phyloP scores from a whole-genome alignment of 2,329 filamentous ascomycete species.

The Mariannaea sp. region DNA sequence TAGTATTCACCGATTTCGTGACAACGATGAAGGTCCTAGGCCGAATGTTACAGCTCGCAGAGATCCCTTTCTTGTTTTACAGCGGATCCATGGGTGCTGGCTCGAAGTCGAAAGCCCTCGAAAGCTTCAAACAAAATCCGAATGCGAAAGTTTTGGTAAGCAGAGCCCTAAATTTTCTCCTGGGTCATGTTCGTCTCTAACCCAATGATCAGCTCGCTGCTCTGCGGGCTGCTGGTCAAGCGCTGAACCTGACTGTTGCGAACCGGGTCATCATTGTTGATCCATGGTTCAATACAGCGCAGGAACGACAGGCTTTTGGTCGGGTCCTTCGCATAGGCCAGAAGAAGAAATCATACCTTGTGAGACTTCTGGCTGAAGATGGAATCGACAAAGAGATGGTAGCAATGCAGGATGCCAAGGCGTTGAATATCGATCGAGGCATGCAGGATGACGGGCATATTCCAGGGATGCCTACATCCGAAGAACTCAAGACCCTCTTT shows the following conservation, averaged over 20 bases:
- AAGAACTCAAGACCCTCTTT: constrained; percentile 10
- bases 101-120: constrained; percentile 28
- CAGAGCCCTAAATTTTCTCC: neutral
- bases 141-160: constrained; percentile 44
- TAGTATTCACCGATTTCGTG: constrained; percentile 47
- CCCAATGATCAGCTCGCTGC: constrained; percentile 40
- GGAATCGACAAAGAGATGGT: constrained; percentile 64
- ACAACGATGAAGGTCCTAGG: constrained; percentile 43
- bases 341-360: constrained; percentile 60
- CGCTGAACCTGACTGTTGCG: constrained; percentile 48
- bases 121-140: constrained; percentile 24
- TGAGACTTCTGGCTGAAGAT: constrained; percentile 59
- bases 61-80: constrained; percentile 46
- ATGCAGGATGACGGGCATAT: constrained; percentile 39
- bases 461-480: neutral
- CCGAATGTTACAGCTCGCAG: constrained; percentile 39
- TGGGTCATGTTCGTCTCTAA: neutral
- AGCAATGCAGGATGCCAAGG: constrained; percentile 60
- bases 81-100: constrained; percentile 32
- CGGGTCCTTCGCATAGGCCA: constrained; percentile 71
- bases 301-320: constrained; percentile 65
- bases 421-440: constrained; percentile 47
- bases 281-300: constrained; percentile 64
- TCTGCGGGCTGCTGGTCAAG: constrained; percentile 43
- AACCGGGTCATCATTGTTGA: constrained; percentile 62